Percentiles rank a stretch among this genome's conserved stretches.
These are phyloP conservation scores for Xylariaceae sp. DNA, from an alignment of 2,329 filamentous ascomycete genomes.

Conservation along the genomic window DNA sequence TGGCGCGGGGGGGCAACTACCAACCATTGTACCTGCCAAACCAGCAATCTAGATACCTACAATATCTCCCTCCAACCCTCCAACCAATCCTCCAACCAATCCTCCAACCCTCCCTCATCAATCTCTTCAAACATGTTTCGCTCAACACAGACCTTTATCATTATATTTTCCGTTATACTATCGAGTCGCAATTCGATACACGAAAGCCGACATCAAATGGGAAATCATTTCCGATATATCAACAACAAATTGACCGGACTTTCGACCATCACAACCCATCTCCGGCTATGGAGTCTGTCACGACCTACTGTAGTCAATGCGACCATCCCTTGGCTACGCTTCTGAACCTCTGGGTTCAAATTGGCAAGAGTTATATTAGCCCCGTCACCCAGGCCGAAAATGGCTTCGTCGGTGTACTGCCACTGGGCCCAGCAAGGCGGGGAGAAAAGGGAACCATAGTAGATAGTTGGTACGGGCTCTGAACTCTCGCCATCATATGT, in stretches of 20 bases:
- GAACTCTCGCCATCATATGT: not conserved
- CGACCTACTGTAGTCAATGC: slow-evolving; percentile 32
- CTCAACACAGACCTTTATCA: not conserved
- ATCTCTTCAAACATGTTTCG: not conserved
- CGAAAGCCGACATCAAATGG: not conserved
- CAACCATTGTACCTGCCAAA: too few species aligned
- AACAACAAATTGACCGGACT: not conserved
- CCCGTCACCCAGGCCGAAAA: slow-evolving; percentile 29
- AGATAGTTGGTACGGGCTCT: slow-evolving; percentile 30
- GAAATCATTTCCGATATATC: not conserved
- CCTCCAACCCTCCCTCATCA: too few species aligned
- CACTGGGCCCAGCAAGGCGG: slow-evolving; percentile 23
- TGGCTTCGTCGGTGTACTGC: slow-evolving; percentile 19
- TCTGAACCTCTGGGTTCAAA: slow-evolving; percentile 37
- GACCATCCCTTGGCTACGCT: slow-evolving; percentile 29
- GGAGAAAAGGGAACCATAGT: slow-evolving; percentile 35
- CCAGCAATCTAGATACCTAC: too few species aligned
- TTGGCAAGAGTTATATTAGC: slow-evolving; percentile 38
- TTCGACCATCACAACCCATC: not conserved
- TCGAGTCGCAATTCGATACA: not conserved
- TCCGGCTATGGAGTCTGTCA: slow-evolving; percentile 33
- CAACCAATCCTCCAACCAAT: too few species aligned
- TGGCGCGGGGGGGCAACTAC: too few species aligned
- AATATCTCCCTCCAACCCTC: too few species aligned
- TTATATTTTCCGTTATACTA: not conserved